Conservation (phyloP, 2,329 filamentous ascomycete species). For the Bipolaris gigantea region DNA sequence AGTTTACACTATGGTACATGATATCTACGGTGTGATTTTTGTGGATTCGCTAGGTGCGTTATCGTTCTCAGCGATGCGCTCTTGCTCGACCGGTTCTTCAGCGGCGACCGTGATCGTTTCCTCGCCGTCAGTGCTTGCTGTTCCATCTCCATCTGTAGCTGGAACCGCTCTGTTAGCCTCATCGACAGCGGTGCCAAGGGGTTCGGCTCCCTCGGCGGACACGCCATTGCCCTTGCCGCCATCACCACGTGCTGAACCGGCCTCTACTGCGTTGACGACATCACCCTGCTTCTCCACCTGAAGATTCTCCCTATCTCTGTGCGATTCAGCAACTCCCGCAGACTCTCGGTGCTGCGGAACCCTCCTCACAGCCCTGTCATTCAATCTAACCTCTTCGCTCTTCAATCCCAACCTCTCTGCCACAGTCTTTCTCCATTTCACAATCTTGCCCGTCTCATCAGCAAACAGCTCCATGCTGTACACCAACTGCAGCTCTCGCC, state of each 20-base stretch:
- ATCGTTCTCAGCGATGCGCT: neutral
- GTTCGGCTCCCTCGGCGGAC: neutral
- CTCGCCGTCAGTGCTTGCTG: neutral
- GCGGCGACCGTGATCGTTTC: neutral
- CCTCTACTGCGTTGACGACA: too few relatives aligned
- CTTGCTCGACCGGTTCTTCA: neutral
- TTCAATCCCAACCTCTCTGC: conserved; percentile 32
- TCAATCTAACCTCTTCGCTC: conserved; percentile 1
- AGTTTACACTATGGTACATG: neutral
- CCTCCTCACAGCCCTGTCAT: neutral
- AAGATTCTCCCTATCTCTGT: neutral
- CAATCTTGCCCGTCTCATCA: conserved; percentile 35
- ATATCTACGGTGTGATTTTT: neutral
- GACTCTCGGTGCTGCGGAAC: neutral
- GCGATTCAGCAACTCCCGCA: neutral
- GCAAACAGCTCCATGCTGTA: conserved; percentile 42
- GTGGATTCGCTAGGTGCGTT: neutral
- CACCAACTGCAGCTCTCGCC: conserved; percentile 33
- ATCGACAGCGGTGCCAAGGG: too few relatives aligned
- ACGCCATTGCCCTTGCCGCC: neutral
- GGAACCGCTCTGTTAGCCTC: neutral
- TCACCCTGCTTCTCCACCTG: neutral
- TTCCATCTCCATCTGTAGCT: neutral
- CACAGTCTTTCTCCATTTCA: conserved; percentile 36
- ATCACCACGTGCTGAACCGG: neutral